These are phyloP conservation scores for Medicago lupulina DNA, from an alignment of 306 rosid species.

Conservation along the genomic window DNA sequence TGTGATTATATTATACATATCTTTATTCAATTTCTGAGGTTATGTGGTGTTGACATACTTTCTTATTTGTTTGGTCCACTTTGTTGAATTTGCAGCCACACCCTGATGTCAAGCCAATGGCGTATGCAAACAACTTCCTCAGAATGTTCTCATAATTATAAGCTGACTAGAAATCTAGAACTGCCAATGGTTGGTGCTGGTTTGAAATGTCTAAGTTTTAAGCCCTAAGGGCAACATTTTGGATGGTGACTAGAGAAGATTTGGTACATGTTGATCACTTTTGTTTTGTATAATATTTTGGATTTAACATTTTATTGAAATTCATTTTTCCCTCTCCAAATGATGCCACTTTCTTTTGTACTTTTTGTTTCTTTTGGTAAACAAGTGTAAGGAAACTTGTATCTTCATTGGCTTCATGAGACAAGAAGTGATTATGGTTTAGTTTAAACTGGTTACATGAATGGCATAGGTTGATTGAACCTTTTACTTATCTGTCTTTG, in stretches of 20 bases:
- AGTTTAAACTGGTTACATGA: conserved; percentile 28
- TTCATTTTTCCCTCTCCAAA: conserved; percentile 47
- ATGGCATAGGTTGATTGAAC: conserved; percentile 19
- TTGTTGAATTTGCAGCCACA: conserved; percentile 75
- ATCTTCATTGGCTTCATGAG: conserved; percentile 29
- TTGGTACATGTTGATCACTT: conserved; percentile 41
- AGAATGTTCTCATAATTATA: conserved; percentile 66
- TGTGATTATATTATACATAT: neutral
- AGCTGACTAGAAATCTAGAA: conserved; percentile 45
- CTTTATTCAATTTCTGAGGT: neutral
- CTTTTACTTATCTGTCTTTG: neutral
- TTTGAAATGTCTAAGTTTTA: conserved; percentile 30
- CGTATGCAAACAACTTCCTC: conserved; percentile 95
- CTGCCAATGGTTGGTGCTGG: conserved; percentile 40
- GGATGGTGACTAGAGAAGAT: conserved; percentile 37
- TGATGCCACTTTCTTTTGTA: conserved; percentile 30
- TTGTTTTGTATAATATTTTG: conserved; percentile 47
- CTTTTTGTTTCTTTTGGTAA: conserved; percentile 32
- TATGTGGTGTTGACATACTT: conserved; percentile 5
- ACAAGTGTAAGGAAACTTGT: conserved; percentile 44
- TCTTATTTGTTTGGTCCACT: neutral
- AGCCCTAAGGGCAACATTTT: conserved; percentile 44
- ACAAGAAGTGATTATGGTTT: conserved; percentile 38
- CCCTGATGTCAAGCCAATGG: conserved; percentile 99
- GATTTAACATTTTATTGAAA: conserved; percentile 37